Evolutionary conservation across 2,329 filamentous ascomycete genomes (phyloP), one percentile per base, ranked within the genome.

Genomic region (Lecanicillium sp.): DNA sequence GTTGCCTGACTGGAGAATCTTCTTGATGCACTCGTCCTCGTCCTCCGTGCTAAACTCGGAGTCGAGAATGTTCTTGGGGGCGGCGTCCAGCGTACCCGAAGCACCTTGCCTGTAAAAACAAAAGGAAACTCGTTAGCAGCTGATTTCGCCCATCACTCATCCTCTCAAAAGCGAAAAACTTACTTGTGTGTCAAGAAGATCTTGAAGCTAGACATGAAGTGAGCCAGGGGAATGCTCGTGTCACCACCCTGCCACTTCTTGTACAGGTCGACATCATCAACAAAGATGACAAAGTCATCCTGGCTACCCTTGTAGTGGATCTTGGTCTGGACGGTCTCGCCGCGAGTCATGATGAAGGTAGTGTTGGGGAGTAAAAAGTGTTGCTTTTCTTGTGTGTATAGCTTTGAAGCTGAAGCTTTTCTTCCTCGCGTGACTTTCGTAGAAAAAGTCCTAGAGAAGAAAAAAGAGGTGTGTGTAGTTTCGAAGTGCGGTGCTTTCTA

Each of bases 141-240:
- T 17, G 17, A 20, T n/a, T 25, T 11, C 22, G 11, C 11, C 22
- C 11, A 25, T 25, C 6, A 7, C 22, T 25, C 22, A 25, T 19
- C 19, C 17, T 19, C 13, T 19, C 13, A 29, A 30, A 29, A 20
- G 20, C 38, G 13, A 13, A 17, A 19, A 37, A 69, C 84, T 68
- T 74, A 96, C 89, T 82, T 84, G 70, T 94, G 85, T 27, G 88
- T 94, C 31, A 84, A 69, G 56, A 95, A 94, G 56, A 98, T 72
- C 73, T 94, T 86, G 73, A 87, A 97, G 7, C 84, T 74, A 42
- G 81, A 87, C 40, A 97, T 75, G 41, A 98, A 89, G 54, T 96
- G 81, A 2, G 85, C 75, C 34, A 97, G 68, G 28, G 92, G 84
- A 20, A 92, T 69, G 20, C 75, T 81, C 57, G 77, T 80, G 69